A percentile compares a stretch with the other conserved stretches of the same genome.
phyloP scores from a whole-genome alignment of 305 asterid genomes.

The Ilex paraguariensis region DNA sequence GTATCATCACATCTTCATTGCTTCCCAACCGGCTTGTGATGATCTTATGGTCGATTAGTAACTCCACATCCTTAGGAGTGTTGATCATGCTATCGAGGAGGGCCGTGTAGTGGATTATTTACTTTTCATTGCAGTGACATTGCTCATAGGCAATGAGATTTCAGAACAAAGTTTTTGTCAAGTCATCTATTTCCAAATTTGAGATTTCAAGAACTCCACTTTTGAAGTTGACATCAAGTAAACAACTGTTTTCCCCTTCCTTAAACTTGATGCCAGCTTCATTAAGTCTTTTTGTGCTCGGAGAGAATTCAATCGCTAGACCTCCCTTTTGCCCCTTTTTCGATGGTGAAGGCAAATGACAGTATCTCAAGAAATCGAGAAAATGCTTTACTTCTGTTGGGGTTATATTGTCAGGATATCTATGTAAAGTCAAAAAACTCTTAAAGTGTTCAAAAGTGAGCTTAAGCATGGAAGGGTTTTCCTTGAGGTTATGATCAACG shows the following conservation, averaged over 20 bases:
- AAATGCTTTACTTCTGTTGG: too few species aligned
- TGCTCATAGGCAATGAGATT: conserved; percentile 22
- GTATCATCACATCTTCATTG: too few species aligned
- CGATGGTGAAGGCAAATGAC: too few species aligned
- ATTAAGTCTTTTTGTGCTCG: conserved; percentile 9
- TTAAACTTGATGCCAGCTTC: conserved; percentile 12
- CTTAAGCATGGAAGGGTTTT: too few species aligned
- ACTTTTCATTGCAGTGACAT: not conserved
- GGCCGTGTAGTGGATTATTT: conserved; percentile 6
- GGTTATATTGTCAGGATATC: too few species aligned
- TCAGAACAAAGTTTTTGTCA: conserved; percentile 7
- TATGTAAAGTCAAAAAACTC: too few species aligned
- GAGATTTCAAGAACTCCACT: too few species aligned
- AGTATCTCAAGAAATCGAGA: too few species aligned
- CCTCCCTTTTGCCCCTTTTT: too few species aligned
- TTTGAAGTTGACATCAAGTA: conserved; percentile 1
- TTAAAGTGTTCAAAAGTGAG: too few species aligned
- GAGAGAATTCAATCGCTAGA: too few species aligned
- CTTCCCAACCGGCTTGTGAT: not conserved
- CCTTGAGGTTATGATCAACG: too few species aligned
- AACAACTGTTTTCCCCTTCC: not conserved
- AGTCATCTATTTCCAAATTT: conserved; percentile 3
- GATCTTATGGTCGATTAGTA: conserved; percentile 9
- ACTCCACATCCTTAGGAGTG: conserved; percentile 7
- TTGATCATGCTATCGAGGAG: conserved; percentile 16